These are phyloP conservation scores for Phytopythium kandeliae DNA, from an alignment of 352 stramenopile genomes.

Conservation along the genomic window DNA sequence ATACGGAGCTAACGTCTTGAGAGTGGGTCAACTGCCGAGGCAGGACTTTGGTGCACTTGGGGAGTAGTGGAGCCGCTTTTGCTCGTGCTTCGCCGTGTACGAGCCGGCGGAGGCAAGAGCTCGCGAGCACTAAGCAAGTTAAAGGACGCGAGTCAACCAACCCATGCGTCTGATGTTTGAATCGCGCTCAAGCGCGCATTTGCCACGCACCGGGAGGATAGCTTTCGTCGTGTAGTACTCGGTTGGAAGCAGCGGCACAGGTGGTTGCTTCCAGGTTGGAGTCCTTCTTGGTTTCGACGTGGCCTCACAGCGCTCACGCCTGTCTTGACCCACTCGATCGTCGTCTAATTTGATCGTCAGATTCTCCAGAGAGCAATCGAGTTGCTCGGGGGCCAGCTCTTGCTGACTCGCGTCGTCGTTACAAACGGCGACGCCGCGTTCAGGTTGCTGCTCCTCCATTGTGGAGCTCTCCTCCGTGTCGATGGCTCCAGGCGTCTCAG, in stretches of 20 bases:
- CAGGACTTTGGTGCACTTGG: constrained; percentile 1
- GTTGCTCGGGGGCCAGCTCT: neutral
- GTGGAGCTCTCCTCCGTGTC: neutral
- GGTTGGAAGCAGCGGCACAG: constrained; percentile 44
- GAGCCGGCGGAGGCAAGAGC: neutral
- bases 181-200: neutral
- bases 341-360: neutral
- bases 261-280: constrained; percentile 48
- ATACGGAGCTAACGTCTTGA: neutral
- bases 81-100: constrained; percentile 3
- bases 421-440: neutral
- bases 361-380: neutral
- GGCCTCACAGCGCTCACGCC: constrained; percentile 4
- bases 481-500: too few relatives aligned
- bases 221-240: constrained; percentile 51
- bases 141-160: neutral
- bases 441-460: neutral
- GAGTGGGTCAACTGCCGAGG: neutral
- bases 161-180: too few relatives aligned
- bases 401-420: neutral
- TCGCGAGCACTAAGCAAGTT: neutral
- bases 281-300: constrained; percentile 19
- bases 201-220: constrained; percentile 27
- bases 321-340: neutral
- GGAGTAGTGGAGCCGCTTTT: neutral